Evolutionary conservation across 345 rosid species (phyloP), one percentile per base, ranked within the genome.

Genomic region (Sonneratia alba): DNA sequence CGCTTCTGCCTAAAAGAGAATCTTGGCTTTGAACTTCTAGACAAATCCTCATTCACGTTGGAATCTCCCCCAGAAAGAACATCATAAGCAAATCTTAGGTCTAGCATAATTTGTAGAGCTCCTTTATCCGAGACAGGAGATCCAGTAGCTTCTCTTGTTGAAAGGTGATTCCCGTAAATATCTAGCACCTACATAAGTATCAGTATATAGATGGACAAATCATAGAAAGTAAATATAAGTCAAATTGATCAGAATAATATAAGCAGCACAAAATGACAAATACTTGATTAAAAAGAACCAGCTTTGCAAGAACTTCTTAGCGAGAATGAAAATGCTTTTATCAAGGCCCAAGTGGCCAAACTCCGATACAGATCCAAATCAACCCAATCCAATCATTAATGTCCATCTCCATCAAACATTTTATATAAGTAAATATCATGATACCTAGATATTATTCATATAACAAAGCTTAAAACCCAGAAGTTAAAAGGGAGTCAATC

Each of bases 111-210:
- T 79, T 95, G 99, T 75, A 95, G 80, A 79, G 85, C 85, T 77
- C 98, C 99, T 83, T 95, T 95, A 77, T 95, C 99, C 73, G 98
- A 92, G 76, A 95, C 88, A 78, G 83, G 88, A 74, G 85, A 80
- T 71, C 76, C 81, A 78, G 63, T 75, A 73, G 87, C 84, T 73
- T 89, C 96, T 80, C 79, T 81, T 71, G 83, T 67, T 73, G 96
- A 90, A 81, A 90, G 80, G 85, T 90, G 88, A 74, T 81, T 81
- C 78, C 81, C 88, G 72, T 95, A 95, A 70, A 95, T 84, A 71
- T 77, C 83, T 79, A 80, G 73, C 71, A 95, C 86, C 98, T 94
- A 66, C 9, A 65, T 32, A 75, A 32, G 27, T 19, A 56, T 70
- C 47, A n/a, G 13, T 13, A 47, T 21, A 51, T 14, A 22, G 18